A percentile compares a stretch with the other conserved stretches of the same genome.
phyloP scores from a whole-genome alignment of 2,329 filamentous ascomycete species.

The Diaporthe sp. region DNA sequence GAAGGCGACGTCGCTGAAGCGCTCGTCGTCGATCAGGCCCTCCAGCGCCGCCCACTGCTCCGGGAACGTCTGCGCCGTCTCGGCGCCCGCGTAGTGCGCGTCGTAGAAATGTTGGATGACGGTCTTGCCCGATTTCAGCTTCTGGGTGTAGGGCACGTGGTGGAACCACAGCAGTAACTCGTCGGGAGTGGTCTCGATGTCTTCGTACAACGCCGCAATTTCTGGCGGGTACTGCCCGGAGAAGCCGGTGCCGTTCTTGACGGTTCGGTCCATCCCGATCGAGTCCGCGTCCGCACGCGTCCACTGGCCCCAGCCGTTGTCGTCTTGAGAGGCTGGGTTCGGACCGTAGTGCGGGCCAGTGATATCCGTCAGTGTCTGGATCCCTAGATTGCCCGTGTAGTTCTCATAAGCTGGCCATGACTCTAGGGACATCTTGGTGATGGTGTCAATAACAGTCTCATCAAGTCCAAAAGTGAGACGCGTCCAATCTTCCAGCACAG shows the following conservation, averaged over 20 bases:
- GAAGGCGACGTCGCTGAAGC: constrained; percentile 70
- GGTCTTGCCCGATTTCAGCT: constrained; percentile 73
- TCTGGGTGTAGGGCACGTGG: constrained; percentile 77
- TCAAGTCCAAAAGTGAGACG: constrained; percentile 74
- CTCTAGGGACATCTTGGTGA: constrained; percentile 74
- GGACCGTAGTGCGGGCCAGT: constrained; percentile 77
- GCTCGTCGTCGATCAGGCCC: constrained; percentile 69
- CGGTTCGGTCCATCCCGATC: constrained; percentile 81
- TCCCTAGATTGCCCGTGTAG: constrained; percentile 78
- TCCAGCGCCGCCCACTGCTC: constrained; percentile 66
- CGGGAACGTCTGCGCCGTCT: constrained; percentile 71
- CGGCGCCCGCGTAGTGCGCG: constrained; percentile 66
- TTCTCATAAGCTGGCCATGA: constrained; percentile 81
- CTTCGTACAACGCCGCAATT: constrained; percentile 70
- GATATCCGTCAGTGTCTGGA: constrained; percentile 79
- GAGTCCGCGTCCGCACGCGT: constrained; percentile 71
- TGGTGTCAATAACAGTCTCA: constrained; percentile 66
- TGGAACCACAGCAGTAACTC: constrained; percentile 81
- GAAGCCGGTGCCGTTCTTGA: constrained; percentile 75
- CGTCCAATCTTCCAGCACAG: constrained; percentile 75
- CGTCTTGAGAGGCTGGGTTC: constrained; percentile 75
- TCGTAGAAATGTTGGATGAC: constrained; percentile 72
- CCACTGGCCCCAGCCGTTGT: constrained; percentile 80
- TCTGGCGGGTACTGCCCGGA: constrained; percentile 76
- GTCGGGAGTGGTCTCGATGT: constrained; percentile 74